phyloP scores from a whole-genome alignment of 148 eudicot species.

The Rhododendron simsii region DNA sequence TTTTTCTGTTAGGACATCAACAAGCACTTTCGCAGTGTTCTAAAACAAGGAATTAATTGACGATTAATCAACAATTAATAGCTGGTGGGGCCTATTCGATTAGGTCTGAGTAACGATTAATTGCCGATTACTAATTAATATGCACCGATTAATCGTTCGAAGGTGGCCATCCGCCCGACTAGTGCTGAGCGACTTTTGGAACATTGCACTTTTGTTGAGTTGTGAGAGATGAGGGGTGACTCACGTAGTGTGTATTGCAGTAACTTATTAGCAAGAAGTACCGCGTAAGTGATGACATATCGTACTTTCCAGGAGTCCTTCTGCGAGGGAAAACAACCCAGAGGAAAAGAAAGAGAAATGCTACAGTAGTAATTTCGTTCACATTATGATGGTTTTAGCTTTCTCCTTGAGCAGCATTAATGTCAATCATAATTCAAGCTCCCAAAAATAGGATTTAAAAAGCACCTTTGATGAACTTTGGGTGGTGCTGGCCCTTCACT shows the following conservation, averaged over 20 bases:
- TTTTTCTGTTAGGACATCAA: background rate
- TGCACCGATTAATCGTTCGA: too few species aligned
- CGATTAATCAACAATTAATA: too few species aligned
- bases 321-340: background rate
- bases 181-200: too few species aligned
- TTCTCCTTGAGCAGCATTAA: background rate
- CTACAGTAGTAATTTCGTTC: background rate
- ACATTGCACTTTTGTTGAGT: background rate
- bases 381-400: background rate
- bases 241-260: background rate
- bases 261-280: background rate
- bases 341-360: background rate
- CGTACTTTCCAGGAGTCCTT: background rate
- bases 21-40: background rate
- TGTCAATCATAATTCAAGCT: background rate
- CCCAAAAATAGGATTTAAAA: too few species aligned
- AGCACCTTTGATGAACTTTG: background rate
- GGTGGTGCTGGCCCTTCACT: background rate
- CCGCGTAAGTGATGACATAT: background rate
- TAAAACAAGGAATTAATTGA: too few species aligned
- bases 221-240: background rate
- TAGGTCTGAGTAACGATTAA: too few species aligned
- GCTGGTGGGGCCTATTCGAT: too few species aligned
- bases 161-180: too few species aligned
- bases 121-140: too few species aligned